These are phyloP conservation scores for Linderniella brevidens DNA, from an alignment of 257 asterid species.

Conservation along the genomic window DNA sequence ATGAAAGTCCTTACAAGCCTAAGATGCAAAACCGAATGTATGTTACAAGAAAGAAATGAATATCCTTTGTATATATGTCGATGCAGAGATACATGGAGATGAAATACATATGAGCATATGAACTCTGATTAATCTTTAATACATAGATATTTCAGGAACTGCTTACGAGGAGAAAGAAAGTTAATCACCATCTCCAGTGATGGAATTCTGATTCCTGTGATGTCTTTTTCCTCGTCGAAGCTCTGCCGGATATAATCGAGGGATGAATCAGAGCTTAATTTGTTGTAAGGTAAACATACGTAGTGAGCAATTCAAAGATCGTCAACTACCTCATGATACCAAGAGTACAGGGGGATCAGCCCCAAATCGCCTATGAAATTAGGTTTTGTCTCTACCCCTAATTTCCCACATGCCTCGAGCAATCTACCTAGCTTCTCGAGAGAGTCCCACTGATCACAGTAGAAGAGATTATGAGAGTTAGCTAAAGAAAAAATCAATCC, in stretches of 20 bases:
- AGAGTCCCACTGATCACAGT: conserved; percentile 33
- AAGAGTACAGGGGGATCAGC: conserved; percentile 57
- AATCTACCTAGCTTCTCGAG: conserved; percentile 61
- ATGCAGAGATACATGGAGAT: no score
- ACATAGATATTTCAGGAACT: conserved; percentile 19
- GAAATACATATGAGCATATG: no score
- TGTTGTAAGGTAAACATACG: conserved; percentile 6
- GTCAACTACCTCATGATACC: conserved; percentile 80
- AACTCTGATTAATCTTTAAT: conserved; percentile 4
- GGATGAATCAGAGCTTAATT: conserved; percentile 7
- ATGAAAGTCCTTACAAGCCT: conserved; percentile 89
- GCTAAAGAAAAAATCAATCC: not conserved
- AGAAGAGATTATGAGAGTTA: not conserved
- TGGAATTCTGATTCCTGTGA: conserved; percentile 54
- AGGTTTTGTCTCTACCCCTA: conserved; percentile 71
- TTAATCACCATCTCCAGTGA: conserved; percentile 88
- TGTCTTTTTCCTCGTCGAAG: conserved; percentile 73
- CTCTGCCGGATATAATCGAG: conserved; percentile 23
- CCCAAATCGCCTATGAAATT: conserved; percentile 46
- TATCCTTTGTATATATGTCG: no score
- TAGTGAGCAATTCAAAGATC: no score
- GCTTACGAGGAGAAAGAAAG: conserved; percentile 73
- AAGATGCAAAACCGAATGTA: conserved; percentile 12
- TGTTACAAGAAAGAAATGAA: not conserved
- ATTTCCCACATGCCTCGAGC: conserved; percentile 34